Evolutionary conservation across 1,284 basidiomycete genomes (phyloP), one percentile per base, ranked within the genome.

Genomic region (Moesziomyces sp.): DNA sequence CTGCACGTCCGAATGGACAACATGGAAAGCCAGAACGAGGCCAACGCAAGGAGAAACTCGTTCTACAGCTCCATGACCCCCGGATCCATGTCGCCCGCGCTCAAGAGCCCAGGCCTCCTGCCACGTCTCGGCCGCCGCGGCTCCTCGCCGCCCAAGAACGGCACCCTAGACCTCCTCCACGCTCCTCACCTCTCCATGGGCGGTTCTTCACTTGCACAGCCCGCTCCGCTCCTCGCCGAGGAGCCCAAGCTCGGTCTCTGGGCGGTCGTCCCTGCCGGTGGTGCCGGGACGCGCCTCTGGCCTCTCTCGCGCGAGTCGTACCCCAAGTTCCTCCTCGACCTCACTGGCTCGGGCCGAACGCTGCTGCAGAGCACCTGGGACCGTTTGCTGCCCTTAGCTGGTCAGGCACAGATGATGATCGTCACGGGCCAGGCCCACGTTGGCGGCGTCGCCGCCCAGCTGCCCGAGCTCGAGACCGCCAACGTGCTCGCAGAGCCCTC

Each of bases 291-390:
- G 5, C 76, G 82, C 50, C 76, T 83, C 34, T 83, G 82, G 82
- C 82, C 82, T 11, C 62, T 83, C 5, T 80, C 78, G 34, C 65
- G 82, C 40, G 78, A 82, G 47, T 67, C 59, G 30, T 81, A 74
- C 62, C 82, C 82, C 64, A 83, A 83, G 53, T 83, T 83, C 62
- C 59, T 83, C 48, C 70, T 83, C 42, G 82, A 83, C 54, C 70
- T 83, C 3, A 81, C 78, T 18, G 82, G 82, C 10, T 68, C 54
- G 5, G 82, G 82, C 3, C 61, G 77, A 26, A 82, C 78, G 7
- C 59, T 83, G 24, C 63, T 83, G 19, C 82, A 83, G 52, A 73
- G 64, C 52, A 83, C 82, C n/a, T 82, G 76, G 76, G 79, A 82
- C 38, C 74, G 82, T 19, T 55, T 83, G 44, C 58, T 81, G 26